Evolutionary conservation across 805 yeast species (phyloP).

Genomic region (Tetrapisispora phaffii): DNA sequence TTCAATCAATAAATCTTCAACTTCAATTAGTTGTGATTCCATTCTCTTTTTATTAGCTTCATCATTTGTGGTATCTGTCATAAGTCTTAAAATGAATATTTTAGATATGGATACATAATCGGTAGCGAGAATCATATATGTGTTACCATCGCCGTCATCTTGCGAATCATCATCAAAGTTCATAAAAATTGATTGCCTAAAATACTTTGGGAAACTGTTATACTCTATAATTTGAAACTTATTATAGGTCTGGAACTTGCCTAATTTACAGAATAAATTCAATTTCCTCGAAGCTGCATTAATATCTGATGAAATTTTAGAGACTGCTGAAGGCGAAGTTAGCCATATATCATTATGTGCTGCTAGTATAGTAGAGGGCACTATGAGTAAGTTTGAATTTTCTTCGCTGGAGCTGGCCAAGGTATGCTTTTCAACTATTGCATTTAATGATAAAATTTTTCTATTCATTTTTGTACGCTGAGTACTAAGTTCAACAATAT

Average conservation of each 20-base stretch:
- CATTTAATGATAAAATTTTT: slow-evolving; percentile 6
- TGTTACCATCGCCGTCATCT: background rate
- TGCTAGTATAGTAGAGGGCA: slow-evolving; percentile 2
- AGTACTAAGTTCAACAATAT: slow-evolving; percentile 1
- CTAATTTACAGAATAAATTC: slow-evolving; percentile 6
- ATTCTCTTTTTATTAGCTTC: background rate
- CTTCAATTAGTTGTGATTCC: slow-evolving; percentile 7
- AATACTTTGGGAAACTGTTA: background rate
- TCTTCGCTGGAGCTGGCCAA: slow-evolving; percentile 16
- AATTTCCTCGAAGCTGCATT: slow-evolving; percentile 6
- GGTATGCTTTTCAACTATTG: slow-evolving; percentile 12
- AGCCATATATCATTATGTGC: slow-evolving; percentile 11
- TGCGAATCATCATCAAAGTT: background rate
- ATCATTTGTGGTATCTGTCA: background rate
- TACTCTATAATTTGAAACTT: slow-evolving; percentile 3
- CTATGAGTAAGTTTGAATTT: slow-evolving; percentile 7
- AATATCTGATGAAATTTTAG: slow-evolving; percentile 8
- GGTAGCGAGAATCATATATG: slow-evolving; percentile 8
- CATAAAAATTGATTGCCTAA: slow-evolving; percentile 1
- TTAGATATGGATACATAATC: slow-evolving; percentile 6
- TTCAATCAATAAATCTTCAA: slow-evolving; percentile 14
- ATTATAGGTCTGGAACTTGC: slow-evolving; percentile 9
- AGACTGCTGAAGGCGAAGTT: slow-evolving; percentile 14
- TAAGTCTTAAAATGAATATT: slow-evolving; percentile 7
- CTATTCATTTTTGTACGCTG: background rate